phyloP scores from a whole-genome alignment of 345 rosid species.

The Rhodamnia argentea region DNA sequence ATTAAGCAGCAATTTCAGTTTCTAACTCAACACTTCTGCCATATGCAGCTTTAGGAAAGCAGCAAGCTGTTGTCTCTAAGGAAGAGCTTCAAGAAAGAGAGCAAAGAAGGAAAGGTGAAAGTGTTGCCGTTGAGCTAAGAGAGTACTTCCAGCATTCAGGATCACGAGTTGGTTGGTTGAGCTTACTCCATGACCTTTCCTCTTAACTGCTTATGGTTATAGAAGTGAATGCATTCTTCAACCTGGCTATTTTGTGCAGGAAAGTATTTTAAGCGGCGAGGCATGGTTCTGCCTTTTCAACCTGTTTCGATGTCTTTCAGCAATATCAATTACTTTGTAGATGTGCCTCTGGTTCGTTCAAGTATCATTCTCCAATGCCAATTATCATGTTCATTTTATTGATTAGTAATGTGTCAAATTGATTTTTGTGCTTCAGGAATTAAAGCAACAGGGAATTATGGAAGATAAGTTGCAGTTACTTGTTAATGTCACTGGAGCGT shows the following conservation, averaged over 20 bases:
- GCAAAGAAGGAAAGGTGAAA: constrained; percentile 69
- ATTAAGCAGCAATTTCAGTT: background rate
- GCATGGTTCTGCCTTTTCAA: constrained; percentile 99
- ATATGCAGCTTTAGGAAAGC: constrained; percentile 66
- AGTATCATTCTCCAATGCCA: background rate
- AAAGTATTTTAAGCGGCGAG: constrained; percentile 77
- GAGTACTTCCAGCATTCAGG: constrained; percentile 73
- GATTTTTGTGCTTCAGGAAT: constrained; percentile 38
- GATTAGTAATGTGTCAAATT: background rate
- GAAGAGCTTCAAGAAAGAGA: constrained; percentile 87
- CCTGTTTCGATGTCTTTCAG: constrained; percentile 88
- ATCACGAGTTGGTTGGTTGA: constrained; percentile 45
- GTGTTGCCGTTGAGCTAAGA: constrained; percentile 63
- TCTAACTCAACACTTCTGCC: background rate
- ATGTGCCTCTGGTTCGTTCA: constrained; percentile 68
- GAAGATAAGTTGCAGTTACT: constrained; percentile 84
- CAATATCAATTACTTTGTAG: constrained; percentile 81
- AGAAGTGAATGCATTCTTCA: background rate
- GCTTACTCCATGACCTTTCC: background rate
- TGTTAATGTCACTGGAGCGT: constrained; percentile 88
- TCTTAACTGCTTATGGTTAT: background rate
- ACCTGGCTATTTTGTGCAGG: constrained; percentile 26
- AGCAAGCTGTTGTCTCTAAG: constrained; percentile 79
- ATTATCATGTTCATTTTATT: background rate
- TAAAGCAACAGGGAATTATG: constrained; percentile 79